Evolutionary conservation across 1,139 yeast genomes (phyloP).

Genomic region (Blastobotrys illinoisensis): DNA sequence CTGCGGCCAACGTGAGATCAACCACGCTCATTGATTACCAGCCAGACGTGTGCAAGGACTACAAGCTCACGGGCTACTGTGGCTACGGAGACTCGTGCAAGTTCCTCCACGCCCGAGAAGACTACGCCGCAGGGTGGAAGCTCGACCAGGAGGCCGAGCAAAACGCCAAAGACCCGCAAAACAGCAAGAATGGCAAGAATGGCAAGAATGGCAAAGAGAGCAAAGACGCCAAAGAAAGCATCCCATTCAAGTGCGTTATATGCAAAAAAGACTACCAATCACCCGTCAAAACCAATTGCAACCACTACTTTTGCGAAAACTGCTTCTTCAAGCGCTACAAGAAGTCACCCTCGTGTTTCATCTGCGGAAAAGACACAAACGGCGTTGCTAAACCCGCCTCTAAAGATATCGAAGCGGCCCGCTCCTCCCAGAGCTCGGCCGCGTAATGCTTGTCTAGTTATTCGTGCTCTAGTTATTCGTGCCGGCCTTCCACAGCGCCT

Average conservation of each 20-base stretch:
- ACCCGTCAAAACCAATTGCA: conserved; percentile 62
- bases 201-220: too few relatives aligned
- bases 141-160: conserved; percentile 73
- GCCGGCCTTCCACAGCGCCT: conserved; percentile 31
- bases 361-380: conserved; percentile 41
- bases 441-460: neutral
- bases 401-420: conserved; percentile 15
- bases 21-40: conserved; percentile 84
- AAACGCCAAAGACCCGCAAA: too few relatives aligned
- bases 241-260: conserved; percentile 61
- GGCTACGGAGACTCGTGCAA: conserved; percentile 99
- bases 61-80: conserved; percentile 85
- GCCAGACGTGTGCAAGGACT: conserved; percentile 94
- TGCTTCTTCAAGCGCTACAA: conserved; percentile 55
- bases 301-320: conserved; percentile 59
- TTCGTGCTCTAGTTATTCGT: conserved; percentile 1
- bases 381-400: conserved; percentile 25
- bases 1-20: conserved; percentile 53
- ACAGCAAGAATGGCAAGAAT: too few relatives aligned
- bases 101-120: conserved; percentile 85
- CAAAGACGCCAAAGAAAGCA: conserved; percentile 12
- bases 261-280: conserved; percentile 52
- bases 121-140: conserved; percentile 70
- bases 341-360: conserved; percentile 45
- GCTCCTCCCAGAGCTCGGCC: neutral